Evolutionary conservation across 352 stramenopile species (phyloP), one percentile per base, ranked within the genome.

Genomic region (Phytophthora tubulina): DNA sequence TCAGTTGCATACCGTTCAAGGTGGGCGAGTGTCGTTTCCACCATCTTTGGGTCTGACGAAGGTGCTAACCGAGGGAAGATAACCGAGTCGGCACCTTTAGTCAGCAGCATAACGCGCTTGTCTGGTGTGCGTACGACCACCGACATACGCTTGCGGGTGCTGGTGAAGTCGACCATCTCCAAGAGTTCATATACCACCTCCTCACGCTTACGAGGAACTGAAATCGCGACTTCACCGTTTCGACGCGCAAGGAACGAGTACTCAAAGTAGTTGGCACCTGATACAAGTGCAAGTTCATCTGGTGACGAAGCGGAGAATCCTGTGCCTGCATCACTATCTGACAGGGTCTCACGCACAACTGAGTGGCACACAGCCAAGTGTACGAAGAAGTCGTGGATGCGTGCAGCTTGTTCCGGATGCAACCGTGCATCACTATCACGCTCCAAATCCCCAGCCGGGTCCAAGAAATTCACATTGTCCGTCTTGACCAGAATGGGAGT

Each of bases 161-260:
- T 98, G 55, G 98, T 98, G 78, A 99, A 99, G 66, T 99, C 97
- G 70, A 99, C 99, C 63, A 99, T 91, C 45, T 98, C 95, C 41
- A 99, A 82, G 32, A 99, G 75, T 36, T 94, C 81, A 59, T 92
- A 98, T n/a, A 80, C 65, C 2, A 88, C 68, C 15, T 89, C 85
- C 0, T 78, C 72, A 9, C 58, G 59, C 30, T 55, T 64, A 42
- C 63, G 63, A 2, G 85, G 87, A 6, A 84, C 61, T 5, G 68
- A 67, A 48, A 95, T 91, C 4, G 75, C 72, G 4, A 95, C 77
- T 9, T 79, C 78, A 30, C 84, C 86, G 42, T 90, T 94, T n/a
- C 81, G 84, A 42, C 88, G 78, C 6, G 79, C 88, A 5, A 67
- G 63, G 63, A 97, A 96, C 17, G 80, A 72, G 57, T 93, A 97